A percentile compares a stretch with the other conserved stretches of the same genome.
These are phyloP conservation scores for Pyrenochaeta sp. DNA, from an alignment of 2,329 filamentous ascomycete genomes.

Conservation along the genomic window DNA sequence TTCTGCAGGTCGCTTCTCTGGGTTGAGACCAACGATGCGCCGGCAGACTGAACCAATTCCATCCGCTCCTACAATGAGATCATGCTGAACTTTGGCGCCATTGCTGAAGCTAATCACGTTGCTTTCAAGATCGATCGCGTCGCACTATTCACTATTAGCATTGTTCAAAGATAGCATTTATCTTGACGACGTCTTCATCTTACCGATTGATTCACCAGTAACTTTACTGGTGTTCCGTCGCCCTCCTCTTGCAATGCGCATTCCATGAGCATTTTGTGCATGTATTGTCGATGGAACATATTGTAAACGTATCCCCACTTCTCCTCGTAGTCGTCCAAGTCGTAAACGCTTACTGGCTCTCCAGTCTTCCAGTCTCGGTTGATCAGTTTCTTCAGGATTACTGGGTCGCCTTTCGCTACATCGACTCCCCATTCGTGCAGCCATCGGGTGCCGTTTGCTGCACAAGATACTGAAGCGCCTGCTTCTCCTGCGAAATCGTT, in stretches of 20 bases:
- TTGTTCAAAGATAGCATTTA: neutral
- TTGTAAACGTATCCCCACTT: slow-evolving; percentile 69
- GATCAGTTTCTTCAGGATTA: slow-evolving; percentile 71
- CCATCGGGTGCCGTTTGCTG: slow-evolving; percentile 74
- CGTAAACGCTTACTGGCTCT: slow-evolving; percentile 69
- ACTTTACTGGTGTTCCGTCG: slow-evolving; percentile 60
- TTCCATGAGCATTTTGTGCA: slow-evolving; percentile 72
- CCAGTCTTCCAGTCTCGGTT: slow-evolving; percentile 75
- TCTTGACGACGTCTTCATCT: neutral
- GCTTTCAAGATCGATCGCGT: slow-evolving; percentile 59
- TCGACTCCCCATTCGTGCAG: slow-evolving; percentile 73
- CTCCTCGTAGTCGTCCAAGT: slow-evolving; percentile 69
- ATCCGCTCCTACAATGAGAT: slow-evolving; percentile 70
- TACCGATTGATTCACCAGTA: slow-evolving; percentile 63
- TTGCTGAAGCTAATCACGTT: slow-evolving; percentile 54
- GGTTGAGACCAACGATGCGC: slow-evolving; percentile 67
- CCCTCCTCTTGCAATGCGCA: slow-evolving; percentile 62
- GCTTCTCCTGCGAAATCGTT: slow-evolving; percentile 72
- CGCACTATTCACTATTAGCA: slow-evolving; percentile 46
- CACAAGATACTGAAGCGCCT: slow-evolving; percentile 61
- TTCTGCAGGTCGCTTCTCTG: slow-evolving; percentile 66
- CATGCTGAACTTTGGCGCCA: slow-evolving; percentile 59
- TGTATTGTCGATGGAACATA: slow-evolving; percentile 74
- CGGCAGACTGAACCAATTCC: slow-evolving; percentile 73
- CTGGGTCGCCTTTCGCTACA: slow-evolving; percentile 68